Evolutionary conservation across 2,329 filamentous ascomycete genomes (phyloP), one percentile per base, ranked within the genome.

Genomic region (Gremmenia infestans): DNA sequence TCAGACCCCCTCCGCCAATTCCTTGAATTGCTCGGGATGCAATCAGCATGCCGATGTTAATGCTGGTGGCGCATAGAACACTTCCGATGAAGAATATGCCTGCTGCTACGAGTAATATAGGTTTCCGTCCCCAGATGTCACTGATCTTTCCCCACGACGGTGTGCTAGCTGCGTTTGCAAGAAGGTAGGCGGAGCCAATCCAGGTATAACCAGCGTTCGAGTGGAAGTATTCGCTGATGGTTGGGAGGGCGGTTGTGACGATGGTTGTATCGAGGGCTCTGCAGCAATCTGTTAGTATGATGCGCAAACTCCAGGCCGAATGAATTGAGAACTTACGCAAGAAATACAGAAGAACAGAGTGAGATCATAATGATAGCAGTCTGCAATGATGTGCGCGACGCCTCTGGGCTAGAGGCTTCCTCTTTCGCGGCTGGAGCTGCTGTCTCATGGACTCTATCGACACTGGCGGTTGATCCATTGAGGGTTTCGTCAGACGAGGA

Each of bases 171-270:
- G 87, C 84, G 64, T 83, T 83, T 15, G 84, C 85, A 11, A 92
- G 80, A 3, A 91, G 75, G 69, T 88, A 92, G 0, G 88, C 82
- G 28, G 81, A 84, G 1, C 88, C 88, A 58, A 93, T 87, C 89
- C 88, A 92, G 14, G 85, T 83, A 71, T 91, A 92, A 9, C 67
- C 67, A 1, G 66, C 66, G 4, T 73, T 70, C 5, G 76, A 78
- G 17, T 78, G 69, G 63, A 82, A 81, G 36, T 79, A 70, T 58
- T 77, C 73, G 15, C 76, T 74, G 52, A 86, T 85, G 1, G 81
- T 83, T 0, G 83, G 82, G 0, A 85, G 71, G 2, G 82, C 81
- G 3, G 83, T 85, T 0, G 82, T 81, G 52, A 86, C 75, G 60
- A 85, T 85, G 0, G 82, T 83, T 6, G 58, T 60, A 54, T 71